These are phyloP conservation scores for Phaeolepiota aurea DNA, from an alignment of 768 basidiomycete species.

Conservation along the genomic window DNA sequence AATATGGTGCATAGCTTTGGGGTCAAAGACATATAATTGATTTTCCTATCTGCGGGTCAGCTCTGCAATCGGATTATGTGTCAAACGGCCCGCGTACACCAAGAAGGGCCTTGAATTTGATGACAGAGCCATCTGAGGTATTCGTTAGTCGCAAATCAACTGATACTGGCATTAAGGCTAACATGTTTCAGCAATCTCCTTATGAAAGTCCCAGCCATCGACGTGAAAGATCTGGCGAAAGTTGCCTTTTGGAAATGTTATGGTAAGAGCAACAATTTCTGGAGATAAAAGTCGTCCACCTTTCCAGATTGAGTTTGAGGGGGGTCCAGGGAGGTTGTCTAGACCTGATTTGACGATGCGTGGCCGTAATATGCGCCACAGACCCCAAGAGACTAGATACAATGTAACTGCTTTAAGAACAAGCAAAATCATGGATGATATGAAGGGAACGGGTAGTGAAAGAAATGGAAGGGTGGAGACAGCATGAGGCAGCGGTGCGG, in stretches of 20 bases:
- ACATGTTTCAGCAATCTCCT: conserved; percentile 23
- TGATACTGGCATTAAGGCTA: conserved; percentile 3
- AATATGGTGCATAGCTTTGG: conserved; percentile 36
- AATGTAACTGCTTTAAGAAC: neutral
- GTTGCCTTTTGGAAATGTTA: conserved; percentile 18
- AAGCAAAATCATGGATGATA: neutral
- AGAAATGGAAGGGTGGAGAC: neutral
- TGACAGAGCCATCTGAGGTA: conserved; percentile 20
- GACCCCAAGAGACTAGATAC: conserved; percentile 1
- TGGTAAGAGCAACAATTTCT: too few species aligned
- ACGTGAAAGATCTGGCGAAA: conserved; percentile 20
- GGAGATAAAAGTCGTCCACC: conserved; percentile 14
- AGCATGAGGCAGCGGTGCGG: too few species aligned
- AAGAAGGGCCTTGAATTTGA: conserved; percentile 22
- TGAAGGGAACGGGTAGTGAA: neutral
- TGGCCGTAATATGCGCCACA: conserved; percentile 4
- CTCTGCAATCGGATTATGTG: neutral
- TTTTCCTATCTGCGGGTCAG: conserved; percentile 13
- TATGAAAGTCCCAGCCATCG: conserved; percentile 28
- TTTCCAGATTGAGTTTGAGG: conserved; percentile 19
- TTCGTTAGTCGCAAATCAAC: neutral
- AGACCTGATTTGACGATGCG: conserved; percentile 10
- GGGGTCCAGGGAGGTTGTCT: conserved; percentile 31
- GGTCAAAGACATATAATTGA: conserved; percentile 32
- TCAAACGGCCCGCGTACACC: conserved; percentile 17